Base-by-base conservation (phyloP, 2,329 filamentous ascomycete genomes). In the Didymosphaeria variabile region DNA sequence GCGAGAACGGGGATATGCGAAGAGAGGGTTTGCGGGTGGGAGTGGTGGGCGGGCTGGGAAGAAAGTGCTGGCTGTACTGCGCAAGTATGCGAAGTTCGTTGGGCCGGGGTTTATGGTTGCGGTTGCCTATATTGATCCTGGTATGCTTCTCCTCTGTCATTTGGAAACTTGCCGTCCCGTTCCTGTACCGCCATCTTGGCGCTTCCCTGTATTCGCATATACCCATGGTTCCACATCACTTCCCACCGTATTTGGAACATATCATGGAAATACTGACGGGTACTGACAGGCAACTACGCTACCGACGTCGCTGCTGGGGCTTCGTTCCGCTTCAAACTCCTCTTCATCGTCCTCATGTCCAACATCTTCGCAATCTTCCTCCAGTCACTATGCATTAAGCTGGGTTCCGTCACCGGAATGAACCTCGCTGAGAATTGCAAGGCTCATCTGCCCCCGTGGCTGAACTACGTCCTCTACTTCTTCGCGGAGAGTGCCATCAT, bases 341-440 rank as follows among this genome's bases (percentile, higher is more conserved):
- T 92, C 2, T 91, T 91, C 79, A 82, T 91, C 66, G 85, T 91
- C 46, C 80, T 92, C 10, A 80, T 91, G 68, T 87, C 87, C 75
- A 92, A 92, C 72, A 68, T 91, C 54, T 89, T 91, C 69, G 90
- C 90, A 67, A 90, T 92, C 57, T 86, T 91, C 66, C 81, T 91
- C 21, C 90, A 92, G 74, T 87, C 84, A 21, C 83, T 92, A 1
- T 86, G 86, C 69, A 87, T 90, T 74, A 86, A 86, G 67, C 76
- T 87, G 44, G 85, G 82, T 34, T 79, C 80, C 3, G 80, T 84
- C 52, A 84, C 82, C 15, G 82, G 82, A 17, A 75, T 83, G 70
- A 81, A 84, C 59, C 74, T 84, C 58, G 82, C 82, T 19, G 79
- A 84, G 58, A 83, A 82, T 69, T 82, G 80, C 74, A 80, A 78